Evolutionary conservation across 1,139 yeast species (phyloP).

Genomic region (Yamadazyma epiphylla): DNA sequence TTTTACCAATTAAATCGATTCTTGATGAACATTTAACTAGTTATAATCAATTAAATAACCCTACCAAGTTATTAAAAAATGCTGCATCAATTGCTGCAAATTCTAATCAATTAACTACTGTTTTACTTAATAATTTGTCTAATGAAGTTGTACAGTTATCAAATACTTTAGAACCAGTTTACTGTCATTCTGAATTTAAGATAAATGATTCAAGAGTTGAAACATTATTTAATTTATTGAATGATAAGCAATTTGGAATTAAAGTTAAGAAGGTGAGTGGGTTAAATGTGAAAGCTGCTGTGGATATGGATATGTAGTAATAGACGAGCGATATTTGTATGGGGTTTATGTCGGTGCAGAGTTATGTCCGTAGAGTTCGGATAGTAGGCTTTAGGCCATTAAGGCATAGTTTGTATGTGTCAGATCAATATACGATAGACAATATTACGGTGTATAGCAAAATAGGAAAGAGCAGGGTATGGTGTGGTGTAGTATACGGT

Average conservation of each 20-base stretch:
- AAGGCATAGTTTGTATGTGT: too few species aligned
- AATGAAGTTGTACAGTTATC: constrained; percentile 69
- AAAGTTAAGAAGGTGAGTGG: constrained; percentile 58
- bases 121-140: constrained; percentile 29
- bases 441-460: too few species aligned
- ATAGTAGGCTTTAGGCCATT: too few species aligned
- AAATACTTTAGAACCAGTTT: constrained; percentile 65
- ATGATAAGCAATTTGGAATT: constrained; percentile 67
- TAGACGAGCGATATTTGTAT: too few species aligned
- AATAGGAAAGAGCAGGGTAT: too few species aligned
- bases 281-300: constrained; percentile 14
- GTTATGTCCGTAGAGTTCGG: too few species aligned
- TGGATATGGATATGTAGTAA: constrained; percentile 16
- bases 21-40: constrained; percentile 55
- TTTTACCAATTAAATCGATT: constrained; percentile 63
- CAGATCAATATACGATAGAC: too few species aligned
- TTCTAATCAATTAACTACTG: constrained; percentile 78
- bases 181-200: constrained; percentile 77
- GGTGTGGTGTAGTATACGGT: too few species aligned
- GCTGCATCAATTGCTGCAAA: constrained; percentile 45
- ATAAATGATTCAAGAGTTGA: constrained; percentile 44
- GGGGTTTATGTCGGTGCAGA: too few species aligned
- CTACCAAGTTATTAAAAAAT: constrained; percentile 57
- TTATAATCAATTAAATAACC: constrained; percentile 41
- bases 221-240: constrained; percentile 51